Evolutionary conservation across 2,329 filamentous ascomycete species (phyloP).

Genomic region (Hymenoscyphus fraxineus): DNA sequence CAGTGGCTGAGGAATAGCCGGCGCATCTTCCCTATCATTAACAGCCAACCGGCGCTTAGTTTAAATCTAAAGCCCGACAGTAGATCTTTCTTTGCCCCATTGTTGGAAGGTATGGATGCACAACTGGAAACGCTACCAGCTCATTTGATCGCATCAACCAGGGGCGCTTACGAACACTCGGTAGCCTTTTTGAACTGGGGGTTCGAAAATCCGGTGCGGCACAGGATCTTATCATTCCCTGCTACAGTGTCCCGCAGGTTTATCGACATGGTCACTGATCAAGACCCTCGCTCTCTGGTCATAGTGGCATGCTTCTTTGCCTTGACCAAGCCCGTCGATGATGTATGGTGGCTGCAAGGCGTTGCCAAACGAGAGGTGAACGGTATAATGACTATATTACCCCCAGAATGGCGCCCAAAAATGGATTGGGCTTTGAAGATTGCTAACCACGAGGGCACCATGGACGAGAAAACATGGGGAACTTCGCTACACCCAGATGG

Average conservation of each 20-base stretch:
- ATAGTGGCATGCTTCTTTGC: constrained; percentile 34
- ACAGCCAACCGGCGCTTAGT: constrained; percentile 59
- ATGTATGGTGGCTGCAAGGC: constrained; percentile 64
- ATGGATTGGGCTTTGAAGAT: constrained; percentile 34
- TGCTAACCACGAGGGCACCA: constrained; percentile 28
- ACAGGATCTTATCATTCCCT: constrained; percentile 59
- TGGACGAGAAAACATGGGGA: constrained; percentile 33
- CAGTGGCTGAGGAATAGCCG: constrained; percentile 57
- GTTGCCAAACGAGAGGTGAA: constrained; percentile 63
- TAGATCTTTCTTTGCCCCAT: constrained; percentile 56
- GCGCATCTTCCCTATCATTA: constrained; percentile 58
- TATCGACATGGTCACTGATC: constrained; percentile 55
- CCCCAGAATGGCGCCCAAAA: constrained; percentile 31
- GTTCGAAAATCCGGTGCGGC: constrained; percentile 55
- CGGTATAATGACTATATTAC: constrained; percentile 40
- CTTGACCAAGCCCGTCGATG: constrained; percentile 29
- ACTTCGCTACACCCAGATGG: neutral
- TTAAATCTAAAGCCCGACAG: constrained; percentile 53
- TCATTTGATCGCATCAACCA: constrained; percentile 34
- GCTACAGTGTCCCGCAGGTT: constrained; percentile 60
- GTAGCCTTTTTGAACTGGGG: constrained; percentile 66
- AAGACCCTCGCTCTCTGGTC: constrained; percentile 41
- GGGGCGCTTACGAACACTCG: constrained; percentile 59
- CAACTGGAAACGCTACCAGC: constrained; percentile 42
- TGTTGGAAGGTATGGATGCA: constrained; percentile 55